Conservation (phyloP, 129 eudicot species). For the Helianthus tuberosus region DNA sequence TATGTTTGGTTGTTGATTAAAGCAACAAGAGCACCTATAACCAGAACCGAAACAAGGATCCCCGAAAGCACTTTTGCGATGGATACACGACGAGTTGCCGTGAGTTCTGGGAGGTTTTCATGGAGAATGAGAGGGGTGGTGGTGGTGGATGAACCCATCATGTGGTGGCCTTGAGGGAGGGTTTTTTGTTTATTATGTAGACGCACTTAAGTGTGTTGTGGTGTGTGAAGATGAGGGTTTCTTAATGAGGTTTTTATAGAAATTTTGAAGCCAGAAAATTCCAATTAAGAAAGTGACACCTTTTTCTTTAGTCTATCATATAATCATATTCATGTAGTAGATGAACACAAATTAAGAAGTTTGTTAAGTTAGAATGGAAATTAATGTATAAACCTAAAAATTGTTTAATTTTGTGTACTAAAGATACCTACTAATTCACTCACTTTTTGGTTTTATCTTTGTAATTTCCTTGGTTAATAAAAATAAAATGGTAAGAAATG, state of each 20-base stretch:
- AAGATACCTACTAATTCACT: too few species aligned
- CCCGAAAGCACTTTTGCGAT: slow-evolving; percentile 17
- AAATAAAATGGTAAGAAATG: too few species aligned
- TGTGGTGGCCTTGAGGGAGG: slow-evolving; percentile 10
- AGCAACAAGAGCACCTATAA: slow-evolving; percentile 19
- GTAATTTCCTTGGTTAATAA: too few species aligned
- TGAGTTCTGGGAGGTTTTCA: slow-evolving; percentile 15
- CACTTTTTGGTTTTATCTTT: too few species aligned
- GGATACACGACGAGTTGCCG: slow-evolving; percentile 21
- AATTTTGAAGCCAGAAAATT: not conserved
- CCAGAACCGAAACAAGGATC: slow-evolving; percentile 18
- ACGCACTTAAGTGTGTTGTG: slow-evolving; percentile 28
- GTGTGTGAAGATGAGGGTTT: slow-evolving; percentile 13
- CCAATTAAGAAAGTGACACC: slow-evolving; percentile 16
- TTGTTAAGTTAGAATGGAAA: not conserved
- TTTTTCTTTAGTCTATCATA: not conserved
- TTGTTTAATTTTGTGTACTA: too few species aligned
- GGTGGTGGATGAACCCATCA: slow-evolving; percentile 40
- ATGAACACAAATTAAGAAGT: not conserved
- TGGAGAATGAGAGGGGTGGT: slow-evolving; percentile 33
- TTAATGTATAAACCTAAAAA: too few species aligned
- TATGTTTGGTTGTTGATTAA: slow-evolving; percentile 28
- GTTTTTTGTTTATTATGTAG: not conserved
- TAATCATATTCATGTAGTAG: not conserved
- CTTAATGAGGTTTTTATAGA: slow-evolving; percentile 28